These are phyloP conservation scores for Epichloe festucae DNA, from an alignment of 2,329 filamentous ascomycete genomes.

Conservation along the genomic window DNA sequence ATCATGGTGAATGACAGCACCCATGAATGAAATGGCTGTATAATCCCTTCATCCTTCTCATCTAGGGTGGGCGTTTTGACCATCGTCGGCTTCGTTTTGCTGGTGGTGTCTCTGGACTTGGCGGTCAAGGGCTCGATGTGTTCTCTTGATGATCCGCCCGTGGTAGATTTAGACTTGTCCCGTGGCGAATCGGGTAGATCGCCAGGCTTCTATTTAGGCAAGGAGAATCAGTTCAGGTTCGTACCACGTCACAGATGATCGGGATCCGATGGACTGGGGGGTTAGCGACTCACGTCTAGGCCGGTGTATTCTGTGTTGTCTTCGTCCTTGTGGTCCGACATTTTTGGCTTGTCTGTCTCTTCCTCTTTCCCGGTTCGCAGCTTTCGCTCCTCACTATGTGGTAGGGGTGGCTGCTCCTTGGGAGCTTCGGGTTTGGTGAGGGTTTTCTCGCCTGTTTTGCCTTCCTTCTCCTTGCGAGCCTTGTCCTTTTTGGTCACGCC, in stretches of 20 bases:
- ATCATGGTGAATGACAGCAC: conserved; percentile 94
- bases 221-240: neutral
- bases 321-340: conserved; percentile 29
- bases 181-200: conserved; percentile 69
- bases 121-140: neutral
- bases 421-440: conserved; percentile 71
- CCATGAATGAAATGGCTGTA: conserved; percentile 77
- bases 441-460: conserved; percentile 48
- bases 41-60: conserved; percentile 45
- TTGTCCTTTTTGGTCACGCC: conserved; percentile 83
- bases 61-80: conserved; percentile 16
- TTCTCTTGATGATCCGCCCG: conserved; percentile 30
- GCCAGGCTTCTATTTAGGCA: conserved; percentile 52
- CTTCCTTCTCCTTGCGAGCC: conserved; percentile 55
- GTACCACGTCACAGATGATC: neutral
- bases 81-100: conserved; percentile 6
- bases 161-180: conserved; percentile 59
- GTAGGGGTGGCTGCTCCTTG: conserved; percentile 72
- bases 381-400: conserved; percentile 68
- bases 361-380: conserved; percentile 32
- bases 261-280: neutral
- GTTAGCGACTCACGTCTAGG: conserved; percentile 18
- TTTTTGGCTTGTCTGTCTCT: conserved; percentile 28
- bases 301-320: conserved; percentile 22
- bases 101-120: conserved; percentile 11